These are phyloP conservation scores for Cryptosporidium canis DNA, from an alignment of 169 alveolate genomes.

Conservation along the genomic window DNA sequence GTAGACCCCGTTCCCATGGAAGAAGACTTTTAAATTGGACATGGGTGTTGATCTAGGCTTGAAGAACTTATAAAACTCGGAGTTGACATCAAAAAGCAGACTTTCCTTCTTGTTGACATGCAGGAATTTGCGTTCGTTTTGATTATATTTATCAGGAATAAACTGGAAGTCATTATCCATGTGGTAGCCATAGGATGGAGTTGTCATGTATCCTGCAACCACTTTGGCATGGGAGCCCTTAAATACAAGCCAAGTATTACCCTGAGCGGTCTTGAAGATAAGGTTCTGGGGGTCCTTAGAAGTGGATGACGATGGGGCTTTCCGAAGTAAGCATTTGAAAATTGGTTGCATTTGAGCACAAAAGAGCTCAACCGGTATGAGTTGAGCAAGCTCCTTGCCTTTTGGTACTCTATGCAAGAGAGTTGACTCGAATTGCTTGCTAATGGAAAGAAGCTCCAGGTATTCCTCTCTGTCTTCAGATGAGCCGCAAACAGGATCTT, in stretches of 20 bases:
- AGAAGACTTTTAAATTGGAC: conserved; percentile 10
- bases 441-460: conserved; percentile 5
- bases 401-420: background rate
- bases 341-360: conserved; percentile 43
- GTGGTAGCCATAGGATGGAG: conserved; percentile 19
- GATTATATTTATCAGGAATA: background rate
- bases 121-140: background rate
- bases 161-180: background rate
- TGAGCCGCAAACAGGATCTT: conserved; percentile 32
- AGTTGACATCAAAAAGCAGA: background rate
- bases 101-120: background rate
- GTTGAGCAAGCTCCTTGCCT: background rate
- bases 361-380: conserved; percentile 40
- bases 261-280: background rate
- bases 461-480: conserved; percentile 4
- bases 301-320: background rate
- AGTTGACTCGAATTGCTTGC: conserved; percentile 2
- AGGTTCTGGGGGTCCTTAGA: background rate
- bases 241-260: conserved; percentile 26
- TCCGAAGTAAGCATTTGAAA: conserved; percentile 25
- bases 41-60: conserved; percentile 17
- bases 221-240: conserved; percentile 70
- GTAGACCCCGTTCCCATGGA: conserved; percentile 45
- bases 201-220: conserved; percentile 50
- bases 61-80: conserved; percentile 40